These are phyloP conservation scores for Babesia caballi DNA, from an alignment of 169 alveolate genomes.

Conservation along the genomic window DNA sequence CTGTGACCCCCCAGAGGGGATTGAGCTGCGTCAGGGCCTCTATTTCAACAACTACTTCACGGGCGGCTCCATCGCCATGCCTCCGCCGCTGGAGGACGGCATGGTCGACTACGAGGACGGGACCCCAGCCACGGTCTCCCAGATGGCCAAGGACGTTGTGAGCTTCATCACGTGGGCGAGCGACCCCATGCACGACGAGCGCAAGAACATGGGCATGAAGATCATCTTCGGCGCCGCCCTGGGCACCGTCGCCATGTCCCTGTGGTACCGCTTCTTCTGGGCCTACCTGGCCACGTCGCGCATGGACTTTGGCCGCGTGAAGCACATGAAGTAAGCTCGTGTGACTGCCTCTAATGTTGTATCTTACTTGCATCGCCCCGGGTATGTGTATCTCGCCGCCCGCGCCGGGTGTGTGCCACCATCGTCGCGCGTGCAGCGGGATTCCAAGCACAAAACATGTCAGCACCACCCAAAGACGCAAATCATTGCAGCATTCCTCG, in stretches of 20 bases:
- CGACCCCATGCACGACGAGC: conserved; percentile 85
- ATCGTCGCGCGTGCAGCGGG: too few relatives aligned
- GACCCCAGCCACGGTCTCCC: conserved; percentile 94
- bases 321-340: conserved; percentile 64
- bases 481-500: too few relatives aligned
- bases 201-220: conserved; percentile 79
- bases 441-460: too few relatives aligned
- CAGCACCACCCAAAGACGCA: too few relatives aligned
- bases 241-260: conserved; percentile 77
- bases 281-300: conserved; percentile 81
- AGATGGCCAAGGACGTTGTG: conserved; percentile 90
- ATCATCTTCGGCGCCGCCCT: conserved; percentile 75
- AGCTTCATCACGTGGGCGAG: conserved; percentile 84
- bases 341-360: neutral
- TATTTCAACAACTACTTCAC: conserved; percentile 93
- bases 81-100: conserved; percentile 95
- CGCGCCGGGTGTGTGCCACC: too few relatives aligned
- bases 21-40: conserved; percentile 92
- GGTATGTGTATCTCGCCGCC: too few relatives aligned
- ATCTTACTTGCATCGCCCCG: too few relatives aligned
- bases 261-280: conserved; percentile 86
- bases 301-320: conserved; percentile 80
- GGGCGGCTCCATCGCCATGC: conserved; percentile 96
- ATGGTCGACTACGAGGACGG: conserved; percentile 96
- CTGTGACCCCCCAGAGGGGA: conserved; percentile 93